These are phyloP conservation scores for Pseudogymnoascus sp. DNA, from an alignment of 2,329 filamentous ascomycete genomes.

Conservation along the genomic window DNA sequence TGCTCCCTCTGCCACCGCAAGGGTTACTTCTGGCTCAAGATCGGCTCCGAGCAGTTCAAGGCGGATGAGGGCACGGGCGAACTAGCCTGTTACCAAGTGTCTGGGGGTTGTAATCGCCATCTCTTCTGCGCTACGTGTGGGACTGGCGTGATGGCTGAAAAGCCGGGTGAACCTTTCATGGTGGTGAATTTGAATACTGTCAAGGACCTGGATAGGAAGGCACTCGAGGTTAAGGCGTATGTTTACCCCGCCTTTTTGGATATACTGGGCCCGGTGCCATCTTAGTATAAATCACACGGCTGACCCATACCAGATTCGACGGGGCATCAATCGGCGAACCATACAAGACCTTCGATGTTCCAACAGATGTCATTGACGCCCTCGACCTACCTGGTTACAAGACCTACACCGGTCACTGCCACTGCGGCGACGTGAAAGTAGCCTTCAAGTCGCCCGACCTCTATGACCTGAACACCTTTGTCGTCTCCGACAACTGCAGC, in stretches of 20 bases:
- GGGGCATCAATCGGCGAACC: neutral
- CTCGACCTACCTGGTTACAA: constrained; percentile 5
- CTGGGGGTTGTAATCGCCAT: neutral
- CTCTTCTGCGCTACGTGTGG: constrained; percentile 8
- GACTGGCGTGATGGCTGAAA: neutral
- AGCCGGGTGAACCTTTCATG: neutral
- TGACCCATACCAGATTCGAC: neutral
- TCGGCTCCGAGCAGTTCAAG: neutral
- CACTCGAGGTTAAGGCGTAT: neutral
- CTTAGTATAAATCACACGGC: neutral
- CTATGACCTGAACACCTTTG: neutral
- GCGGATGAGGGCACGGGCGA: neutral
- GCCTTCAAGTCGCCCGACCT: constrained; percentile 6
- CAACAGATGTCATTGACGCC: neutral
- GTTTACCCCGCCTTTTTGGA: neutral
- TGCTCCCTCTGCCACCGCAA: constrained; percentile 9
- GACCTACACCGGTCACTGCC: constrained; percentile 8
- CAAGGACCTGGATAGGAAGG: neutral
- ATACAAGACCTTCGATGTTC: constrained; percentile 1
- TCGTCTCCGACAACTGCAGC: constrained; percentile 7
- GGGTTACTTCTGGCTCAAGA: neutral
- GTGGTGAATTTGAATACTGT: neutral
- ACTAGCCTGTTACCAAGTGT: neutral
- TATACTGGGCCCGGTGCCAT: neutral
- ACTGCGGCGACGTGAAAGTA: constrained; percentile 2